Evolutionary conservation across 768 basidiomycete species (phyloP), one percentile per base, ranked within the genome.

Genomic region (Agrocybe praecox): DNA sequence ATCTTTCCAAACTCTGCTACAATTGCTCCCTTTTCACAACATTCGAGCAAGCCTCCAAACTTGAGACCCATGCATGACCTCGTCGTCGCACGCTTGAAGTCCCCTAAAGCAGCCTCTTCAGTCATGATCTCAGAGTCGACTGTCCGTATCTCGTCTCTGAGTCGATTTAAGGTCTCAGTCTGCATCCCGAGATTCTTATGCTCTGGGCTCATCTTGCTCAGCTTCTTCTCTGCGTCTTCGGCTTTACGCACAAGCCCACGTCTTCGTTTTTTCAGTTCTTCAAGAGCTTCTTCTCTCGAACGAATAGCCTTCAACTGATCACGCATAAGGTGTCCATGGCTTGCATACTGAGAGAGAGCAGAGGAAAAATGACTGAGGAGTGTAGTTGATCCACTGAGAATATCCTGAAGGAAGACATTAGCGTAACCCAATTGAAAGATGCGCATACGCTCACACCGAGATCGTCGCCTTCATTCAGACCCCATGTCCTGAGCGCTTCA

Each of bases 121-220:
- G 75, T 81, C 76, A 94, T 75, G 53, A 98, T 96, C 18, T 94
- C 89, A 2, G 86, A 80, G 64, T 97, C 95, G 72, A 96, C 78
- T 6, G 69, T 64, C 1, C 86, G 76, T 51, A 96, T 96, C 67
- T 96, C 89, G 15, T 88, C 87, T 51, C 88, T 81, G 24, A 96
- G 73, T 14, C 76, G 75, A 62, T 87, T 87, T 46, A 97, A 73
- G 1, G 78, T 69, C 22, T 94, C 92, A 1, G 87, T 89, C 70
- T 96, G 95, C 53, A 75, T 62, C 2, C 75, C 72, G 33, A 94
- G 73, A 62, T 90, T 90, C 79, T 96, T 98, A 75, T 96, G 85
- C 70, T 95, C 92, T 0, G 90, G 80, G 60, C 81, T 82, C 94
- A 97, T 96, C 76, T 89, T 96, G 72, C 80, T 84, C 34, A 98